Evolutionary conservation across 495 filamentous ascomycete genomes (phyloP), one percentile per base, ranked within the genome.

Genomic region (Massariosphaeria phaeospora): DNA sequence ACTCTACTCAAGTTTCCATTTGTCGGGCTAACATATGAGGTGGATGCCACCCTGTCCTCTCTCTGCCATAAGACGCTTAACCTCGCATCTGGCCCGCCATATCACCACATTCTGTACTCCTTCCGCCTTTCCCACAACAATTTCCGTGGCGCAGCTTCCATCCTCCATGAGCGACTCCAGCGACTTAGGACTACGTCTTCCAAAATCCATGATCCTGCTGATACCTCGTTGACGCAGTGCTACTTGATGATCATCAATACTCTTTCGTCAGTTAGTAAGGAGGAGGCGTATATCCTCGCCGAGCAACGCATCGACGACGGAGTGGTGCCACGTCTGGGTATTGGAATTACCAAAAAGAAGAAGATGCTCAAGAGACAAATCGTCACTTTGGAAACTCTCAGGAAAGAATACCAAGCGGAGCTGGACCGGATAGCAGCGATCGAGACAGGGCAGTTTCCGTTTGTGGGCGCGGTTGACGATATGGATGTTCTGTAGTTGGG

Each of bases 171-270:
- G 57, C 75, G 84, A 9, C 76, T 90, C 33, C 76, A 82, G 42
- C 75, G 76, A 15, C 73, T 87, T 12, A 79, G 83, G 61, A 71
- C 46, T 69, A 75, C 41, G 68, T 76, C 33, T 77, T 82, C 61
- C 71, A 76, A 33, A 67, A 76, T 79, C 72, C 69, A 72, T 42
- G 76, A 80, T 58, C 72, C 72, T 1, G 73, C 33, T 43, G 80
- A 78, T 59, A 73, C 76, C 50, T 76, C 76, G 40, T 67, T 84
- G 26, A 67, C 72, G 31, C 70, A 79, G 36, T 83, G 84, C 59
- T 91, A 95, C 54, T 67, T 96, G 9, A 78, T 84, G 50, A 75
- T 97, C 31, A 91, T 97, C 72, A 97, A 98, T 66, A 79, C 87
- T 3, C 72, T 98, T 58, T 82, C 80, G 42, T 93, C 87, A 53